A percentile compares a stretch with the other conserved stretches of the same genome.
phyloP scores from a whole-genome alignment of 2,329 filamentous ascomycete genomes.

The Cordyceps farinosa region DNA sequence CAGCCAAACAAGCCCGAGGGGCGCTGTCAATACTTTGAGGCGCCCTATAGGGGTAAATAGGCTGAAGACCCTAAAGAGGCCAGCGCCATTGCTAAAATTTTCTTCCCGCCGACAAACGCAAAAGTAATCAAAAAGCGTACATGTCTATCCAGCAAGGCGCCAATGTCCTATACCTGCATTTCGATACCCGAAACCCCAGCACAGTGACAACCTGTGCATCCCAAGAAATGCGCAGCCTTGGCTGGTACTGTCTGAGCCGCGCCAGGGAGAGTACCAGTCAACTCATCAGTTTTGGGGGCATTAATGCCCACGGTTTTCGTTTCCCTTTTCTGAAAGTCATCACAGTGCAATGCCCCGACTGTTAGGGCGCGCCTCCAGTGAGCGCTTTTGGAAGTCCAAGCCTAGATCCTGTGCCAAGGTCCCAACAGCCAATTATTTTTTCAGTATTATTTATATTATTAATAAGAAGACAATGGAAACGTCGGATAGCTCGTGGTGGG shows the following conservation, averaged over 20 bases:
- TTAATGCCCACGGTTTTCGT: no score
- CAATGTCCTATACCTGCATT: neutral
- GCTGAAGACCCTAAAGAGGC: slow-evolving; percentile 29
- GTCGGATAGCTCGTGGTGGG: neutral
- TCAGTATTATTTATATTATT: neutral
- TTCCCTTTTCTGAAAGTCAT: no score
- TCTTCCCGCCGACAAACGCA: slow-evolving; percentile 2
- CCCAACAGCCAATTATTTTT: neutral
- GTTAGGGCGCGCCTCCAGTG: neutral
- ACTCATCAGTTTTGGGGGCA: no score
- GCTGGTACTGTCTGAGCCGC: no score
- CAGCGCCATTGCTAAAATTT: slow-evolving; percentile 21
- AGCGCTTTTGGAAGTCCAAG: neutral
- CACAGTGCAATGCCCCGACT: neutral
- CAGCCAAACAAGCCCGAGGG: slow-evolving; percentile 24
- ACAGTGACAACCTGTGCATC: neutral
- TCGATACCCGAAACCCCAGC: no score
- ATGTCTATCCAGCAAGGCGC: slow-evolving; percentile 21
- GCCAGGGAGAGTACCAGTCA: no score
- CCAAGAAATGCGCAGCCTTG: no score
- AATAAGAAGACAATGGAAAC: neutral
- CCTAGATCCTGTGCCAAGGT: neutral
- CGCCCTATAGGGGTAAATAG: slow-evolving; percentile 38
- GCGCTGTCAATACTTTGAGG: slow-evolving; percentile 35
- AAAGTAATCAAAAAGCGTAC: slow-evolving; percentile 18